These are phyloP conservation scores for Collybia sp. DNA, from an alignment of 768 basidiomycete genomes.

Conservation along the genomic window DNA sequence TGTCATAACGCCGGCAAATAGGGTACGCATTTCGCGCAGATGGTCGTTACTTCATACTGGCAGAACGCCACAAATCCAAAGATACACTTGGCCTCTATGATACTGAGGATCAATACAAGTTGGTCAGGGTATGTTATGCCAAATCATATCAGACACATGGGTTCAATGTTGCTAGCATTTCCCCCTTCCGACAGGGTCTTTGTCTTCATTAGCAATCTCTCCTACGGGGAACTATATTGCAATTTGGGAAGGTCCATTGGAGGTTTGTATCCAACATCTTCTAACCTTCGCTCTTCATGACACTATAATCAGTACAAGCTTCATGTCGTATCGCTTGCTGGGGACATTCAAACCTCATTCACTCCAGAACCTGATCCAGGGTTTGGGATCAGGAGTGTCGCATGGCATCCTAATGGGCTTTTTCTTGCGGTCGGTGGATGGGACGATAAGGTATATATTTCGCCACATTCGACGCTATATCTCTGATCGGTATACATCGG, in stretches of 20 bases:
- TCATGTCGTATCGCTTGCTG: constrained; percentile 62
- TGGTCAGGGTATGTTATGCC: constrained; percentile 55
- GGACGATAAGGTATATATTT: constrained; percentile 71
- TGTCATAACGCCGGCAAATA: constrained; percentile 19
- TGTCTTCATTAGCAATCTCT: constrained; percentile 70
- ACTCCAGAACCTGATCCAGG: constrained; percentile 74
- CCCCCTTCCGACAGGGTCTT: constrained; percentile 66
- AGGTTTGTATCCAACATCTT: constrained; percentile 40
- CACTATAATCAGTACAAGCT: constrained; percentile 61
- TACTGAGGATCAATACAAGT: constrained; percentile 57
- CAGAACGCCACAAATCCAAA: constrained; percentile 87
- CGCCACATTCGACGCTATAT: constrained; percentile 2
- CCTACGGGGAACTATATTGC: constrained; percentile 74
- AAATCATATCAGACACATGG: neutral
- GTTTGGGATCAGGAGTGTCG: constrained; percentile 71
- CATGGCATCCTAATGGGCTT: constrained; percentile 85
- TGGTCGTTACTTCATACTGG: constrained; percentile 79
- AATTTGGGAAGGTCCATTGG: constrained; percentile 81
- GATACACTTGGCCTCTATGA: constrained; percentile 88
- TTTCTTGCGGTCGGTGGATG: constrained; percentile 83
- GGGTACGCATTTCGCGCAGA: constrained; percentile 79
- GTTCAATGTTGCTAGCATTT: constrained; percentile 59
- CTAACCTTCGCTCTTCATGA: constrained; percentile 1
- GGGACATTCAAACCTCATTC: constrained; percentile 61
- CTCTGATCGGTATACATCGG: neutral